Evolutionary conservation across 2,329 filamentous ascomycete genomes (phyloP).

Genomic region (Paracorniculantispora psalliotae): DNA sequence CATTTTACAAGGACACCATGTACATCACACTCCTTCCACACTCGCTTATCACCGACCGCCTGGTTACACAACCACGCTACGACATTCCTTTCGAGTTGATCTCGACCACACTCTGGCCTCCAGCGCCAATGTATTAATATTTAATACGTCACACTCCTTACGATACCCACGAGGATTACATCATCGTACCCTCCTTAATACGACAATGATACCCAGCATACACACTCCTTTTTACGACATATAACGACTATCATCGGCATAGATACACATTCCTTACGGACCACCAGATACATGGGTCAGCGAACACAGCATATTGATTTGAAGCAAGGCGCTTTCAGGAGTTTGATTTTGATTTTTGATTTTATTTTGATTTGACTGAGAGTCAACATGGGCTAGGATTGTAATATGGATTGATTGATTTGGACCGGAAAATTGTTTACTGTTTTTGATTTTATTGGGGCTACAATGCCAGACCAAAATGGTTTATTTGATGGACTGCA

Average conservation of each 20-base stretch:
- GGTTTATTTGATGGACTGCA: slow-evolving; percentile 8
- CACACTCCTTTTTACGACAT: slow-evolving; percentile 35
- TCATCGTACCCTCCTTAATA: slow-evolving; percentile 13
- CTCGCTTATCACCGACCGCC: slow-evolving; percentile 26
- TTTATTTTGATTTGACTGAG: slow-evolving; percentile 10
- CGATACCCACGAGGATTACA: slow-evolving; percentile 6
- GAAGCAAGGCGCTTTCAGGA: slow-evolving; percentile 12
- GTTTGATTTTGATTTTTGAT: slow-evolving; percentile 1
- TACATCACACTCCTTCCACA: slow-evolving; percentile 33
- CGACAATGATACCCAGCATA: slow-evolving; percentile 28
- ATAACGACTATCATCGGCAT: slow-evolving; percentile 33
- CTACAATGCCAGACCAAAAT: slow-evolving; percentile 10
- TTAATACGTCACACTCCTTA: slow-evolving; percentile 29
- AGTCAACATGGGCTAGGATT: slow-evolving; percentile 4
- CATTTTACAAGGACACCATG: slow-evolving; percentile 30
- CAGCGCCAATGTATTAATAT: slow-evolving; percentile 24
- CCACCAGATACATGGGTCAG: slow-evolving; percentile 22
- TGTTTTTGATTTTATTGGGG: not conserved
- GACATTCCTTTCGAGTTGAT: slow-evolving; percentile 25
- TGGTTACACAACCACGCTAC: slow-evolving; percentile 10
- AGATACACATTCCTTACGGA: slow-evolving; percentile 44
- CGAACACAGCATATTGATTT: slow-evolving; percentile 12
- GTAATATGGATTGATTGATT: slow-evolving; percentile 1
- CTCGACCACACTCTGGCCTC: slow-evolving; percentile 26
- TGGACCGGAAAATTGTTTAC: slow-evolving; percentile 4